These are phyloP conservation scores for Protoeuglena noctilucae DNA, from an alignment of 139 green algal genomes.

Conservation along the genomic window DNA sequence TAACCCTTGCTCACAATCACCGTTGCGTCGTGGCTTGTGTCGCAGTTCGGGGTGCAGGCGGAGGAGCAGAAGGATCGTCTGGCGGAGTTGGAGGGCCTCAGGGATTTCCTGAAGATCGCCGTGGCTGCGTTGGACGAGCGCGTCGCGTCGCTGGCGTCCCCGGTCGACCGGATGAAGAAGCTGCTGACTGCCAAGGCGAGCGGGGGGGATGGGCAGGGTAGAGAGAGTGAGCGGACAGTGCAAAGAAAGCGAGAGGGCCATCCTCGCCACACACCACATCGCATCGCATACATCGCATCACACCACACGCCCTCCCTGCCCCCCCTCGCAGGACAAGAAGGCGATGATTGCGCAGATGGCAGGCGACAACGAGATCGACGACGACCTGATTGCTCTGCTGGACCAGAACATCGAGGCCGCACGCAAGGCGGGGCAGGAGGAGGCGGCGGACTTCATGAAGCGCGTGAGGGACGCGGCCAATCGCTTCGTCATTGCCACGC, in stretches of 20 bases:
- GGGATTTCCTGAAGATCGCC: constrained; percentile 50
- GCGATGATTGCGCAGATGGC: constrained; percentile 65
- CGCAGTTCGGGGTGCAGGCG: too few species aligned
- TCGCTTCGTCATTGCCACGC: constrained; percentile 56
- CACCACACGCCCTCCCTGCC: too few species aligned
- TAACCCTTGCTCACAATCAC: too few species aligned
- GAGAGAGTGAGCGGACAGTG: not conserved
- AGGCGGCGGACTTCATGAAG: constrained; percentile 57
- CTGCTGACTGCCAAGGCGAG: constrained; percentile 33
- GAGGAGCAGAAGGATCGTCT: constrained; percentile 40
- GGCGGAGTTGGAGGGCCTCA: constrained; percentile 65
- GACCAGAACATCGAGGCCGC: constrained; percentile 67
- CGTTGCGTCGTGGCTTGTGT: too few species aligned
- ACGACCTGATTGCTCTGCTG: constrained; percentile 46
- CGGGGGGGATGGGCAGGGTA: not conserved
- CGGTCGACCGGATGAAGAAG: constrained; percentile 44
- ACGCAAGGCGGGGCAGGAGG: constrained; percentile 29
- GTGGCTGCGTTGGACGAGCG: constrained; percentile 44
- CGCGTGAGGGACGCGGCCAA: constrained; percentile 45
- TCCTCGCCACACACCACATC: too few species aligned
- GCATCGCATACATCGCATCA: too few species aligned
- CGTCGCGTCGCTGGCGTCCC: constrained; percentile 19
- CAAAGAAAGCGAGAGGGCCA: too few species aligned
- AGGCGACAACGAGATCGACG: constrained; percentile 52
- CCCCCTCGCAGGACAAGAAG: constrained; percentile 53